Conservation (phyloP, 768 basidiomycete species). For the Neoboletus brunneissimus region DNA sequence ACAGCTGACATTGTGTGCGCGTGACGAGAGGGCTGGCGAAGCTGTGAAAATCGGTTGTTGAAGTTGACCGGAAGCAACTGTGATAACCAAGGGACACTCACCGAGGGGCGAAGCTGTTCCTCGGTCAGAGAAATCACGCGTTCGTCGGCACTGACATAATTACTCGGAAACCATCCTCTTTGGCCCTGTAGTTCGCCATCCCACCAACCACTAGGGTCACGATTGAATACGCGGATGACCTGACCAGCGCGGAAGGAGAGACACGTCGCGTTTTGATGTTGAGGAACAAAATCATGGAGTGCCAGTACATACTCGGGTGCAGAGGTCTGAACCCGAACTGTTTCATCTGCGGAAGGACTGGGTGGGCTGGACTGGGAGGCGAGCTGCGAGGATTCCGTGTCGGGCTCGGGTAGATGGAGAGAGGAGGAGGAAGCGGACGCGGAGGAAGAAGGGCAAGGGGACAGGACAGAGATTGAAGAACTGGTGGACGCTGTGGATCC, state of each 20-base stretch:
- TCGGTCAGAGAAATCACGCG: slow-evolving; percentile 49
- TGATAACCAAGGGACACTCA: slow-evolving; percentile 30
- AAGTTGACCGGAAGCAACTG: not conserved
- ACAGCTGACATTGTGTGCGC: slow-evolving; percentile 48
- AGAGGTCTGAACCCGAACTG: slow-evolving; percentile 37
- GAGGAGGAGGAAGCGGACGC: slow-evolving; percentile 51
- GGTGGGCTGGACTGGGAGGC: slow-evolving; percentile 33
- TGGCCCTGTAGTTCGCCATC: slow-evolving; percentile 89
- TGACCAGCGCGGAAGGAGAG: slow-evolving; percentile 89
- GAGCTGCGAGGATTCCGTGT: slow-evolving; percentile 30
- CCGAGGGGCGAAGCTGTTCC: slow-evolving; percentile 49
- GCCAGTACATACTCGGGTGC: slow-evolving; percentile 78
- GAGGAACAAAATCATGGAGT: slow-evolving; percentile 85
- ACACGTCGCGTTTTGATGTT: slow-evolving; percentile 71
- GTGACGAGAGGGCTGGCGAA: slow-evolving; percentile 43
- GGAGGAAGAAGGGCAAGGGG: slow-evolving; percentile 51
- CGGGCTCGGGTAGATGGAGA: slow-evolving; percentile 38
- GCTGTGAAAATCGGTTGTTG: slow-evolving; percentile 14
- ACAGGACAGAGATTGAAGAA: slow-evolving; percentile 55
- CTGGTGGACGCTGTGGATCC: slow-evolving; percentile 54
- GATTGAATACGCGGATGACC: slow-evolving; percentile 85
- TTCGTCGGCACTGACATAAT: slow-evolving; percentile 78
- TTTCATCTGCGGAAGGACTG: slow-evolving; percentile 47
- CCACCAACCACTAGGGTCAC: slow-evolving; percentile 95
- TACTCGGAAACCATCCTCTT: slow-evolving; percentile 98